These are phyloP conservation scores for Pulveroboletus sp. DNA, from an alignment of 1,284 basidiomycete species.

Conservation along the genomic window DNA sequence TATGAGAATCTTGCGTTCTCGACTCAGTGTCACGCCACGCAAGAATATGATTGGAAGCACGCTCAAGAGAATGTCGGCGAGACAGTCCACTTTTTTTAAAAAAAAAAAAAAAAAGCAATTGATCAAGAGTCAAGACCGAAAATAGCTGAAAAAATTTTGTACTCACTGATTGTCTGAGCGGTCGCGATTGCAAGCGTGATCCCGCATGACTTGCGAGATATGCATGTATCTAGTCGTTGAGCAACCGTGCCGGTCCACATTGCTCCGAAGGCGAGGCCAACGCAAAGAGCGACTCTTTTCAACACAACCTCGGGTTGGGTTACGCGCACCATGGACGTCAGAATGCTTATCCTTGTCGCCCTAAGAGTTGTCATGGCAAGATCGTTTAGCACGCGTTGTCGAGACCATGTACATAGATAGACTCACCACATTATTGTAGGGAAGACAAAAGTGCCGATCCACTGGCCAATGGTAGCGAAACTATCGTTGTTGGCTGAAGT, in stretches of 20 bases:
- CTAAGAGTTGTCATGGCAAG: not conserved
- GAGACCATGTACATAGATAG: not conserved
- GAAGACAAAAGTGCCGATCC: conserved; percentile 8
- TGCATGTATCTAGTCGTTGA: conserved; percentile 11
- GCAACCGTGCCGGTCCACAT: conserved; percentile 14
- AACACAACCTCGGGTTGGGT: conserved; percentile 2
- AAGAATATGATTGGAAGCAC: conserved; percentile 9
- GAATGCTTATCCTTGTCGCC: conserved; percentile 20
- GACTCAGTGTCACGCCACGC: conserved; percentile 5
- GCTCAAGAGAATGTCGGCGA: conserved; percentile 11
- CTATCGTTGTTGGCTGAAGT: not conserved
- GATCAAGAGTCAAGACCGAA: too few relatives aligned
- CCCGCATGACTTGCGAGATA: not conserved
- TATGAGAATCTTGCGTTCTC: conserved; percentile 9
- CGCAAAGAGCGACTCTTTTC: conserved; percentile 4
- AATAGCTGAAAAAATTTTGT: not conserved
- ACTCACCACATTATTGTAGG: not conserved
- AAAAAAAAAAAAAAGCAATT: not conserved
- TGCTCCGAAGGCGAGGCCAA: conserved; percentile 10
- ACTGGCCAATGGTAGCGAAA: not conserved
- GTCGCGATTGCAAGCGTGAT: not conserved
- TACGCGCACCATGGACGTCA: conserved; percentile 19
- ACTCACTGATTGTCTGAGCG: conserved; percentile 16
- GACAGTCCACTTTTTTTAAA: conserved; percentile 14
- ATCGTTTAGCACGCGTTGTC: not conserved